Conservation (phyloP, 2,329 filamentous ascomycete species). For the Geoglossum cookeanum region DNA sequence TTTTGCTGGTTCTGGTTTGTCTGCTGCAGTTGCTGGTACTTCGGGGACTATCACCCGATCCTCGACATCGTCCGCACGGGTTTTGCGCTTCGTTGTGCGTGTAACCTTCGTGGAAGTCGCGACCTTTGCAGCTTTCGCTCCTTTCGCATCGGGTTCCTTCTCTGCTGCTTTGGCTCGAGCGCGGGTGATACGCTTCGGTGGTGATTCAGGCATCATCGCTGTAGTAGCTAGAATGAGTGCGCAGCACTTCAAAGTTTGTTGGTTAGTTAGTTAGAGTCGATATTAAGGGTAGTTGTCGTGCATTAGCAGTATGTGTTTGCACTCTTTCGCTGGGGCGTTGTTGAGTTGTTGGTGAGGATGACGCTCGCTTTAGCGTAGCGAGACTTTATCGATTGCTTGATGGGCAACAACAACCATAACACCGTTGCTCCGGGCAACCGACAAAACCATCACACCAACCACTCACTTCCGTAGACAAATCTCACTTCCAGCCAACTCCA, state of each 20-base stretch:
- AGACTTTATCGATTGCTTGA: neutral
- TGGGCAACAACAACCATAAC: neutral
- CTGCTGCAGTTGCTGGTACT: neutral
- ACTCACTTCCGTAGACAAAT: neutral
- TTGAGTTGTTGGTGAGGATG: neutral
- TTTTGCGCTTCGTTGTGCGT: slow-evolving; percentile 8
- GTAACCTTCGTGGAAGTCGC: slow-evolving; percentile 9
- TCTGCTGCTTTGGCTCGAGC: slow-evolving; percentile 14
- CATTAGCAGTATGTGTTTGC: neutral
- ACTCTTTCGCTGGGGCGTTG: neutral
- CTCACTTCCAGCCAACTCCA: too few species aligned
- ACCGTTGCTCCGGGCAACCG: neutral
- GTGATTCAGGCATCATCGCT: slow-evolving; percentile 12
- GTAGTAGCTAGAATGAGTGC: neutral
- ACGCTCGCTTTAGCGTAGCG: neutral
- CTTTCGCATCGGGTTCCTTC: slow-evolving; percentile 6
- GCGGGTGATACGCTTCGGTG: slow-evolving; percentile 17
- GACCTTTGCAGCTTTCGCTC: slow-evolving; percentile 8
- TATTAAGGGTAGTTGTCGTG: neutral
- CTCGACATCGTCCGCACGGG: slow-evolving; percentile 8
- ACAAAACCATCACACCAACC: neutral
- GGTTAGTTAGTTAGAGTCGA: neutral
- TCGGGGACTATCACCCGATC: neutral
- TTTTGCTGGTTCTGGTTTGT: slow-evolving; percentile 4
- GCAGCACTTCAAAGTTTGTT: neutral